Base-by-base conservation (phyloP, 352 stramenopile genomes). In the Phytophthora gonapodyides region DNA sequence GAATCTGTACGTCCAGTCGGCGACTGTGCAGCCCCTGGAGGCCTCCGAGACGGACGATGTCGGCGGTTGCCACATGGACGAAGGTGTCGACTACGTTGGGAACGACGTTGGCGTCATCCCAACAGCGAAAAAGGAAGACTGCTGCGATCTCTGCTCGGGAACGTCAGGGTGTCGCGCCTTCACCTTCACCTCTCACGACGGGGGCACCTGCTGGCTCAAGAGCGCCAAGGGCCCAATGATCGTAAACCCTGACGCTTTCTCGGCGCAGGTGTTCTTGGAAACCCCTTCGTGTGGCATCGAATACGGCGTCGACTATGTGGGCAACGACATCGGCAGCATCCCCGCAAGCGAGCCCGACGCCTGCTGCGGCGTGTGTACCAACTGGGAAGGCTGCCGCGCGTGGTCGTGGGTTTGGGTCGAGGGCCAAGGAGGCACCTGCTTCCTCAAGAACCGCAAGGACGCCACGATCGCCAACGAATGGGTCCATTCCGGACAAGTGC, bases 361-460 rank as follows among this genome's bases (percentile, higher is more conserved):
- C 27, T 71, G 64, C 41, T 71, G 64, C 57, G 34, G 41, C 1
- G 27, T 61, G 3, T 71, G 57, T 60, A 31, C 38, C 2, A 27
- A 40, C 34, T 61, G 33, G 15, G 5, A 16, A 1, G 55, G 40
- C 33, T 80, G 72, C 31, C 51, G 55, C 5, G 73, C 70, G 9
- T 87, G 81, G 51, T 70, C 77, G 6, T 89, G 77, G 24, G 24
- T 27, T 2, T 27, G 24, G 77, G 82, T 40, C 7, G 64, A 57
- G 13, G 66, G 65, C 58, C 65, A 80, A 34, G 76, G 76, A 2
- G 78, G 78, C 13, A 83, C 71, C 0, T 84, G 77, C 57, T 84
- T 38, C 21, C 45, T 78, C 54, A 78, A 78, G 55, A 76, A 64
- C 40, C 58, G 60, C 35, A 61, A 60, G 54, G 61, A 55, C 3